Evolutionary conservation across 768 basidiomycete genomes (phyloP), one percentile per base, ranked within the genome.

Genomic region (Auricularia sp.): DNA sequence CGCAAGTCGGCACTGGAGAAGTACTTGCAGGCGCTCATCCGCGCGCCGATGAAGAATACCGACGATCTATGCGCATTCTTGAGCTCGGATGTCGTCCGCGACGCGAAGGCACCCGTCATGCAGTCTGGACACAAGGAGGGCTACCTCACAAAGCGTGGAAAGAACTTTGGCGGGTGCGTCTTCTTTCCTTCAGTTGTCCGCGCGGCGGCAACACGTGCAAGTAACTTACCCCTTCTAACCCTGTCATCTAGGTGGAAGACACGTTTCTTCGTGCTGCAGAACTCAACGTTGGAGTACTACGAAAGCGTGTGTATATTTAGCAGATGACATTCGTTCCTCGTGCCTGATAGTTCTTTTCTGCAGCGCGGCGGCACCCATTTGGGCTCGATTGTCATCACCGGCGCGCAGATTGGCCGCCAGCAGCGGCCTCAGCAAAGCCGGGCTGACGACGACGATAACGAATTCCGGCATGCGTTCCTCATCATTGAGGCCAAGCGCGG

Each of bases 391-490:
- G 74, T 77, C 59, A 86, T 99, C 64, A 87, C 90, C n/a, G 88
- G 88, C 53, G 95, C 97, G 34, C 93, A 97, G 71, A 98, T 99
- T 65, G 97, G 96, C 10, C 87, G 96, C 36, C 97, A 98, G 71
- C 92, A 97, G 72, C 83, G 84, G 68, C 73, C 81, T 64, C 74
- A 69, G 66, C 81, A 77, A 67, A 72, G 77, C 66, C 71, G 83
- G 7, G 77, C 80, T 53, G 77, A 81, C 1, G 88, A 90, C 66
- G 93, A 94, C 62, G 93, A 97, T 69, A 91, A 92, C 71, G 91
- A 96, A 68, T 97, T 97, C 69, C 85, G 94, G 29, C 97, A 99
- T 72, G 97, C 97, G 1, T 98, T 99, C 77, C 85, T 99, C 67
- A 91, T 99, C 70, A 93, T 98, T 66, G 95, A 97, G 74, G 85